Percentiles rank a stretch among this genome's conserved stretches.
phyloP scores from a whole-genome alignment of 2,329 filamentous ascomycete species.

The Penicillium sp. region DNA sequence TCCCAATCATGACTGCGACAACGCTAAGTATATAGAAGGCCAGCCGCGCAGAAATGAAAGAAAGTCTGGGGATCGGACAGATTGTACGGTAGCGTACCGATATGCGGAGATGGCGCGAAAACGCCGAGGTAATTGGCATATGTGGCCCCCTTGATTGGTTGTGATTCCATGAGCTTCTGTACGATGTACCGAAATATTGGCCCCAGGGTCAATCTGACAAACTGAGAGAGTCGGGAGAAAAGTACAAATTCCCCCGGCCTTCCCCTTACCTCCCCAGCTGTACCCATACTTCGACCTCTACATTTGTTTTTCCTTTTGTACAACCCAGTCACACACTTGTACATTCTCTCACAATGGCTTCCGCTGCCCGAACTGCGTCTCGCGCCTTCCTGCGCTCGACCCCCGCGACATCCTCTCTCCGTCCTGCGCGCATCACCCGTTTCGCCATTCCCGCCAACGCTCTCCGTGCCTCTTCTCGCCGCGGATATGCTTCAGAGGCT shows the following conservation, averaged over 20 bases:
- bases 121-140: constrained; percentile 16
- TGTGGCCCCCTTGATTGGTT: constrained; percentile 16
- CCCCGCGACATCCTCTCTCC: constrained; percentile 36
- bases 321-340: background rate
- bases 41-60: background rate
- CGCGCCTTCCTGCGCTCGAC: constrained; percentile 44
- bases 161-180: constrained; percentile 15
- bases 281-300: constrained; percentile 8
- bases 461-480: constrained; percentile 70
- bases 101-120: constrained; percentile 15
- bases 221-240: background rate
- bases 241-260: constrained; percentile 14
- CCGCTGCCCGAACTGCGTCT: constrained; percentile 42
- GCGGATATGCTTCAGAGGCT: constrained; percentile 73
- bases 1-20: background rate
- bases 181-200: constrained; percentile 4
- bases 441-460: constrained; percentile 59
- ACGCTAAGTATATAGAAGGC: background rate
- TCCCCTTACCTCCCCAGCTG: constrained; percentile 10
- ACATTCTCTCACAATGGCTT: constrained; percentile 35
- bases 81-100: background rate
- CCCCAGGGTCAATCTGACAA: too few relatives aligned
- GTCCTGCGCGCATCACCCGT: constrained; percentile 53
- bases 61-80: background rate
- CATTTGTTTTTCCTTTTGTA: constrained; percentile 7